Conservation (phyloP, 345 rosid genomes). For the Citropsis articulata region DNA sequence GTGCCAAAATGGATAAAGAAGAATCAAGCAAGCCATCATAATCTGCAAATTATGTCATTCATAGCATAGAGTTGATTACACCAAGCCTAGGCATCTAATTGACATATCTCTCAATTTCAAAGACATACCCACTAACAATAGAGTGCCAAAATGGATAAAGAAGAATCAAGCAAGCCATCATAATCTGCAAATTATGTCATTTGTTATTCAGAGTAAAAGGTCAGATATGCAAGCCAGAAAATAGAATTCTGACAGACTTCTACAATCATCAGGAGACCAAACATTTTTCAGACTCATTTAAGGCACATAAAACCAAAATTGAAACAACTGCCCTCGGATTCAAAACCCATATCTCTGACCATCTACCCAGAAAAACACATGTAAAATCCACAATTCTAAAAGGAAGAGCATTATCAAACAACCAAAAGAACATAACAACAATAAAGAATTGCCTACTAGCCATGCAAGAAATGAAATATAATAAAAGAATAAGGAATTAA, state of each 20-base stretch:
- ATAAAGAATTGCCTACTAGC: not conserved
- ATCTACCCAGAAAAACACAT: not conserved
- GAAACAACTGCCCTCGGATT: not conserved
- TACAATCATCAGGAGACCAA: not conserved
- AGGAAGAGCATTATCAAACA: conserved; percentile 1
- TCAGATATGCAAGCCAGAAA: not conserved
- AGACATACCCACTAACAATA: not conserved
- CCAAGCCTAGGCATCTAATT: not conserved
- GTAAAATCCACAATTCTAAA: not conserved
- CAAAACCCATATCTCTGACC: not conserved
- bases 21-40: too few relatives aligned
- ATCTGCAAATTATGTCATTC: too few relatives aligned
- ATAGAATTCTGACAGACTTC: not conserved
- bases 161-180: not conserved
- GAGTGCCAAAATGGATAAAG: not conserved
- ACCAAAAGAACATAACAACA: not conserved
- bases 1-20: too few relatives aligned
- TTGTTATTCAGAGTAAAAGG: not conserved
- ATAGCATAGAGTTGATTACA: too few relatives aligned
- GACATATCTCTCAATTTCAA: not conserved
- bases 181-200: not conserved
- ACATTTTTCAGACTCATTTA: not conserved
- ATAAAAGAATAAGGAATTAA: not conserved
- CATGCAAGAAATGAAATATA: not conserved
- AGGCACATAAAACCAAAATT: not conserved